phyloP scores from a whole-genome alignment of 768 basidiomycete species.

The Hygrophoropsis aurantiaca region DNA sequence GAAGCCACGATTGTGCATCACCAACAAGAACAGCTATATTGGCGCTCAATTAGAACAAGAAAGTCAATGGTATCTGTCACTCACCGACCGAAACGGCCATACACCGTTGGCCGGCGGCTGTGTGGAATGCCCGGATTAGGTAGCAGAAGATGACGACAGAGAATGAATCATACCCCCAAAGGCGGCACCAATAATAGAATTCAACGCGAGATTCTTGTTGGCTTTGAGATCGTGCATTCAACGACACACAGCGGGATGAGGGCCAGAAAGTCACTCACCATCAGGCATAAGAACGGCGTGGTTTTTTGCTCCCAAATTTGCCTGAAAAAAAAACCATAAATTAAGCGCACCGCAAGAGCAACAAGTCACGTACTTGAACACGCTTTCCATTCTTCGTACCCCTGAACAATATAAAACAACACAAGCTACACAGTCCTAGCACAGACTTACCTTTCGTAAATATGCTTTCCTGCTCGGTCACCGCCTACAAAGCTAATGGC shows the following conservation, averaged over 20 bases:
- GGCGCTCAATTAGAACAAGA: conserved; percentile 2
- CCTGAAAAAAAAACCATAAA: conserved; percentile 30
- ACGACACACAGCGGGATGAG: background rate
- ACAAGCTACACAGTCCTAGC: conserved; percentile 2
- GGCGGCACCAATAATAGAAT: conserved; percentile 90
- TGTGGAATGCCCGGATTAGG: conserved; percentile 7
- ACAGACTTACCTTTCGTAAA: conserved; percentile 71
- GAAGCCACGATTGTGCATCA: conserved; percentile 74
- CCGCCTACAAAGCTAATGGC: conserved; percentile 98
- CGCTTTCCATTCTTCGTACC: conserved; percentile 87
- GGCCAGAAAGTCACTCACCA: conserved; percentile 45
- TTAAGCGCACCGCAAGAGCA: conserved; percentile 35
- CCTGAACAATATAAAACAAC: conserved; percentile 36
- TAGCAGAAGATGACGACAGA: conserved; percentile 10
- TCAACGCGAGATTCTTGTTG: conserved; percentile 88
- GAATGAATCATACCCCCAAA: conserved; percentile 66
- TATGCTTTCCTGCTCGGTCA: conserved; percentile 89
- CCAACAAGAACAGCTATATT: conserved; percentile 77
- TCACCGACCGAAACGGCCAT: conserved; percentile 93
- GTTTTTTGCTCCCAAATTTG: conserved; percentile 95
- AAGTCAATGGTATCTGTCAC: conserved; percentile 16
- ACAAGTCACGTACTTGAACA: conserved; percentile 55
- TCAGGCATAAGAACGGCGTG: conserved; percentile 93
- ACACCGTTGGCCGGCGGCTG: conserved; percentile 94
- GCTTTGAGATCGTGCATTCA: conserved; percentile 42